Base-by-base conservation (phyloP, 2,329 filamentous ascomycete species). In the Nemania diffusa region DNA sequence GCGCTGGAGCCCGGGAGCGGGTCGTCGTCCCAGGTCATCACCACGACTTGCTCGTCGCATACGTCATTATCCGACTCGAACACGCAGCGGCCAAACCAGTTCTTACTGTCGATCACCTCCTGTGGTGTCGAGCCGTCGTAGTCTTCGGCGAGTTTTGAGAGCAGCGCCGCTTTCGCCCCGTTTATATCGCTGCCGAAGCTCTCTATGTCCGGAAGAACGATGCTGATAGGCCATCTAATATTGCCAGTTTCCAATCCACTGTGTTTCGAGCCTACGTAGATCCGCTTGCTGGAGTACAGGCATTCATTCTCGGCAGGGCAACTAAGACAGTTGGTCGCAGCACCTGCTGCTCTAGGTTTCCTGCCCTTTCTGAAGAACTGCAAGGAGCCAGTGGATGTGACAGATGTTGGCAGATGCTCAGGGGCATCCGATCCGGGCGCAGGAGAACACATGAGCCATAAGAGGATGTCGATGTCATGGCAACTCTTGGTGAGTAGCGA, bases 71-170 rank as follows among this genome's bases (percentile, higher is more conserved):
- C 94, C 4, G 90, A 84, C 77, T 97, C 96, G 81, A 90, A 98
- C 1, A 98, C 96, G 76, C 96, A 99, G n/a, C 95, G 89, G 0
- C 96, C 96, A 76, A 94, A 98, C 93, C 94, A 91, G 71, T 90
- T 90, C 9, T 84, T 81, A 5, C 81, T 80, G 2, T 83, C 82
- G 1, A 86, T 77, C n/a, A 83, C 80, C 1, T 79, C 75, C 60
- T 81, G 78, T 3, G 85, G 82, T 0, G 84, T 87, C 6, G 79
- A 76, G 1, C 79, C 75, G 15, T 84, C 81, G 65, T 90, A 89
- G 74, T 89, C 86, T 58, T 88, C 84, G 22, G 80, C 72, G 7
- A 84, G 74, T 1, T 61, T 67, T 0, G 65, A 37, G 8, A 75
- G 65, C 22, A 86, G 64, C 46, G 83, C 83, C 0, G 81, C 76